Base-by-base conservation (phyloP, 2,329 filamentous ascomycete genomes). In the Cladosporium cucumerinum region DNA sequence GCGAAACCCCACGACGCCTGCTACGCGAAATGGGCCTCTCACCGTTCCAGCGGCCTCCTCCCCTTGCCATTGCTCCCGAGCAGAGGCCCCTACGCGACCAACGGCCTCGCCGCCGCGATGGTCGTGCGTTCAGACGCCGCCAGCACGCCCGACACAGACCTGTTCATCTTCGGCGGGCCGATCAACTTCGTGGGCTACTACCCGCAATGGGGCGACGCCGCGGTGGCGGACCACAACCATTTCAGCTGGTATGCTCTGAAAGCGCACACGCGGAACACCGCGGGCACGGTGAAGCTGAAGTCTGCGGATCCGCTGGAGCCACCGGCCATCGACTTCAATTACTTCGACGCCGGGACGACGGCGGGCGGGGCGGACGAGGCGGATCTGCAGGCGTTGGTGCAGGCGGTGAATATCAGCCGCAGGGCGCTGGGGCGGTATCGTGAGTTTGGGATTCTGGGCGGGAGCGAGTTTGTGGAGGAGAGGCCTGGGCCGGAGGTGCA, bases 251-350 rank as follows among this genome's bases (percentile, higher is more conserved):
- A 76, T 10, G 81, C 83, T 2, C 79, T 91, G 59, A 88, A 89
- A 75, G 82, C 84, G 0, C 87, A 89, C 70, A 83, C 87, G 0
- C 83, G 85, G 60, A 90, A 91, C 72, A 76, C 75, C 74, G 80
- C 74, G 5, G 89, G 89, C 6, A 84, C 82, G 1, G 88, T 92
- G 2, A 82, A 75, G 2, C 82, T 92, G 5, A 79, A 79, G 11
- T 87, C 85, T 0, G 76, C 83, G 0, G 84, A 91, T 71, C 88
- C 89, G 0, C 83, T 85, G 0, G 88, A 90, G 61, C 78, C 82
- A 3, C 89, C 89, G 0, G 74, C 83, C 7, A 89, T 91, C 68
- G 78, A 79, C 57, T 89, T 87, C 78, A 85, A 86, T 73, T 88
- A 83, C 74, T 85, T 76, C 46, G 80, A 82, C 52, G 78, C 79